These are phyloP conservation scores for Amaranthus palmeri DNA, from an alignment of 148 eudicot genomes.

Conservation along the genomic window DNA sequence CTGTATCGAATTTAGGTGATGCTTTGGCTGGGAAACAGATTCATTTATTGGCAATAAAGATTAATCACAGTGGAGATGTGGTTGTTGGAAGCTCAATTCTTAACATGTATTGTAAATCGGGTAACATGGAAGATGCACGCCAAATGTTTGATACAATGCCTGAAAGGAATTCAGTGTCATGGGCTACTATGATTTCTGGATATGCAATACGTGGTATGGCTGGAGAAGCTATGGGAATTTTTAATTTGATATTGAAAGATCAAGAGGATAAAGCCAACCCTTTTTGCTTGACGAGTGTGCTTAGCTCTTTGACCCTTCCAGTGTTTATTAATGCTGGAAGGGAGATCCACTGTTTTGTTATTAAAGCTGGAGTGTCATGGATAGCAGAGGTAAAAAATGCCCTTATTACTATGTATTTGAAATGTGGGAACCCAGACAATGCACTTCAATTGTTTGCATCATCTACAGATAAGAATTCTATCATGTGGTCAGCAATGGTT, in stretches of 20 bases:
- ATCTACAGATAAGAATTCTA: slow-evolving; percentile 31
- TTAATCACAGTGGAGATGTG: slow-evolving; percentile 26
- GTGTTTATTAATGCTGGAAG: slow-evolving; percentile 31
- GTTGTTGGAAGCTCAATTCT: slow-evolving; percentile 39
- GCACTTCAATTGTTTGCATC: slow-evolving; percentile 37
- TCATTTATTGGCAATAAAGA: slow-evolving; percentile 36
- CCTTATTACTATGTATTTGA: slow-evolving; percentile 50
- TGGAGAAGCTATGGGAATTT: slow-evolving; percentile 34
- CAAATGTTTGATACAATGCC: slow-evolving; percentile 51
- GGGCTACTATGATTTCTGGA: slow-evolving; percentile 52
- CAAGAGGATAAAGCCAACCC: slow-evolving; percentile 30
- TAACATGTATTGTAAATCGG: slow-evolving; percentile 44
- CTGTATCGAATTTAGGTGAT: slow-evolving; percentile 18
- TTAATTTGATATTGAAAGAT: slow-evolving; percentile 31
- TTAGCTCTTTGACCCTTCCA: slow-evolving; percentile 33
- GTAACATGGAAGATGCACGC: slow-evolving; percentile 34
- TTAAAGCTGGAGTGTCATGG: slow-evolving; percentile 31
- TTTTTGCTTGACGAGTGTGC: slow-evolving; percentile 44
- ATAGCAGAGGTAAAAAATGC: slow-evolving; percentile 45
- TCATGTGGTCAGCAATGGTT: slow-evolving; percentile 57
- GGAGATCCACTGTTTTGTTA: slow-evolving; percentile 37
- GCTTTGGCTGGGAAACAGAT: slow-evolving; percentile 33
- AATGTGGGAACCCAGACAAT: slow-evolving; percentile 35
- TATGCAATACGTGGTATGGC: slow-evolving; percentile 35
- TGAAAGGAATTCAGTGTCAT: slow-evolving; percentile 43